A percentile compares a stretch with the other conserved stretches of the same genome.
Evolutionary conservation across 2,329 filamentous ascomycete species (phyloP).

Genomic region (Sarocladiaceae sp.): DNA sequence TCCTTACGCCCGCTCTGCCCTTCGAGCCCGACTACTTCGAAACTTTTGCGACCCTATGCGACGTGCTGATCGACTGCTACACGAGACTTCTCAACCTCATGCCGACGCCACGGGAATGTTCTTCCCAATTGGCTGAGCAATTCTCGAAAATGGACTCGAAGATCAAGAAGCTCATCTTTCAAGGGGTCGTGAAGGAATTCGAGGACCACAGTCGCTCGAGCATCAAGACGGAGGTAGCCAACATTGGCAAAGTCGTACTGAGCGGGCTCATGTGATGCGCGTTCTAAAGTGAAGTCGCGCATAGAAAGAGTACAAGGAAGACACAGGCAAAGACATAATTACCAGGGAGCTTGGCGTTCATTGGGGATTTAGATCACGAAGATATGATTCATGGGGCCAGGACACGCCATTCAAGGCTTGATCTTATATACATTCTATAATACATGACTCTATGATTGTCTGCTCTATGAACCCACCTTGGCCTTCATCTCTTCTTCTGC

Average conservation of each 20-base stretch:
- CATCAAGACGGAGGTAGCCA: constrained; percentile 76
- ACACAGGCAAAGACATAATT: too few species aligned
- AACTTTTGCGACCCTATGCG: constrained; percentile 92
- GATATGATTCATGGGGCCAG: constrained; percentile 2
- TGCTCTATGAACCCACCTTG: constrained; percentile 4
- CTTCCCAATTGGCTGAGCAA: constrained; percentile 68
- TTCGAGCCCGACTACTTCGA: constrained; percentile 98
- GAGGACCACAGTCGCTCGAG: constrained; percentile 78
- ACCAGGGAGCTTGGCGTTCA: neutral
- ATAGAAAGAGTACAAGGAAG: too few species aligned
- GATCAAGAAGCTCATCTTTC: constrained; percentile 83
- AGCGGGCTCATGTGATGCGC: constrained; percentile 68
- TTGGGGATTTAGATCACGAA: neutral
- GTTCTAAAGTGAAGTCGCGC: too few species aligned
- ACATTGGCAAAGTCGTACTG: constrained; percentile 82
- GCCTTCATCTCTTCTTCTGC: constrained; percentile 51
- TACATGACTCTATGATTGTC: neutral
- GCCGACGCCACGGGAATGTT: constrained; percentile 69
- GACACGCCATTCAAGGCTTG: too few species aligned
- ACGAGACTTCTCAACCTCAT: constrained; percentile 71
- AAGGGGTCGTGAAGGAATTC: constrained; percentile 85
- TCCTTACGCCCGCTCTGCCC: constrained; percentile 86
- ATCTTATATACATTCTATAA: neutral
- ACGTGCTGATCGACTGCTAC: constrained; percentile 92
- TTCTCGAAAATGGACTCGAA: constrained; percentile 87